Percentiles rank a stretch among this genome's conserved stretches.
Conservation (phyloP, 2,329 filamentous ascomycete species). For the Ceratocystis cacaofunesta region DNA sequence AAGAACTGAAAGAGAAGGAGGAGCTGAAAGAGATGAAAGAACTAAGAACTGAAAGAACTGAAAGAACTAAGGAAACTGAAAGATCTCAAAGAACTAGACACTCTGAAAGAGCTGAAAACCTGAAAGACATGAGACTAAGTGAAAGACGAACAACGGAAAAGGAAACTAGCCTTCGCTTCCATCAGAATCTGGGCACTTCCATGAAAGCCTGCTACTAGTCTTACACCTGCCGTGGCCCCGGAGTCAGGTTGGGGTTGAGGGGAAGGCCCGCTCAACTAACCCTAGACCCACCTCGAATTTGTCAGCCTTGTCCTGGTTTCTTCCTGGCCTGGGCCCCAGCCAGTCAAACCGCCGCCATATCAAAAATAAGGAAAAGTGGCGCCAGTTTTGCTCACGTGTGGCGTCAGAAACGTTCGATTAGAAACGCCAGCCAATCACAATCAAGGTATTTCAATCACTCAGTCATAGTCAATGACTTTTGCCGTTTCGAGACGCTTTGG, state of each 20-base stretch:
- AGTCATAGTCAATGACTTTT: conserved; percentile 11
- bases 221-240: neutral
- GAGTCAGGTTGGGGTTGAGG: neutral
- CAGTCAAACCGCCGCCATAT: neutral
- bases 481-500: conserved; percentile 10
- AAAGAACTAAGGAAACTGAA: too few species aligned
- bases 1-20: too few species aligned
- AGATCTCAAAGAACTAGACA: too few species aligned
- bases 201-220: neutral
- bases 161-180: neutral
- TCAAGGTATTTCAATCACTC: conserved; percentile 16
- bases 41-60: too few species aligned
- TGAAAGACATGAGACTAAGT: too few species aligned
- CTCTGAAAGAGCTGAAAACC: too few species aligned
- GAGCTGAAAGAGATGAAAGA: too few species aligned
- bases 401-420: conserved; percentile 1
- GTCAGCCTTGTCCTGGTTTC: neutral
- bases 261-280: neutral
- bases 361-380: conserved; percentile 3
- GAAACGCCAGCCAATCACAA: conserved; percentile 14
- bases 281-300: neutral
- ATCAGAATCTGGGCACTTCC: neutral
- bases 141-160: neutral
- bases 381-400: conserved; percentile 4
- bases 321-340: neutral